A percentile compares a stretch with the other conserved stretches of the same genome.
Conservation (phyloP, 768 basidiomycete genomes). For the Tulasnella sp. region DNA sequence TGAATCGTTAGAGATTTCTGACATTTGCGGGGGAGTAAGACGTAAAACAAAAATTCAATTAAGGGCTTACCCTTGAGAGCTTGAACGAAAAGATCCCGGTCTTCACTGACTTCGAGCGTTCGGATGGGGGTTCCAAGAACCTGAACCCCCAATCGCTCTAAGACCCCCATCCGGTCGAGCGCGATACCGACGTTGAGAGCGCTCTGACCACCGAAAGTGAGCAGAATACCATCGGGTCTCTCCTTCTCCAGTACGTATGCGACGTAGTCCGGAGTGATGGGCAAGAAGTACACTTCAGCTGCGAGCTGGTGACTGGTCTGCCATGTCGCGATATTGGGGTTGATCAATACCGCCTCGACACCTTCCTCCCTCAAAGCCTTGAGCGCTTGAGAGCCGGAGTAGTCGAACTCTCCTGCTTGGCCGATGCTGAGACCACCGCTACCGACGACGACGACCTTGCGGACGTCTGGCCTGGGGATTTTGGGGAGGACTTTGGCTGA, state of each 20-base stretch:
- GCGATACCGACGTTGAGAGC: slow-evolving; percentile 96
- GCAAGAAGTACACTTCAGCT: slow-evolving; percentile 94
- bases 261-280: slow-evolving; percentile 94
- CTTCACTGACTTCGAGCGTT: slow-evolving; percentile 94
- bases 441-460: slow-evolving; percentile 93
- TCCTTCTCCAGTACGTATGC: slow-evolving; percentile 99
- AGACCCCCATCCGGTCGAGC: slow-evolving; percentile 91
- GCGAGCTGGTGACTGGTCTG: slow-evolving; percentile 98
- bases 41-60: neutral
- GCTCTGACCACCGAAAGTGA: slow-evolving; percentile 97
- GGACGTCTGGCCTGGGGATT: slow-evolving; percentile 81
- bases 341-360: slow-evolving; percentile 88
- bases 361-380: slow-evolving; percentile 96
- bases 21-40: neutral
- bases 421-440: slow-evolving; percentile 95
- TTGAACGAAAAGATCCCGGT: slow-evolving; percentile 90
- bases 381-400: slow-evolving; percentile 97
- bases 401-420: slow-evolving; percentile 99
- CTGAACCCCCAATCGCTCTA: slow-evolving; percentile 85
- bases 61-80: slow-evolving; percentile 75
- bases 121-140: slow-evolving; percentile 93
- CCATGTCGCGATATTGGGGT: slow-evolving; percentile 99
- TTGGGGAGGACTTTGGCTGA: slow-evolving; percentile 92
- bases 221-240: slow-evolving; percentile 90
- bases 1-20: neutral